Base-by-base conservation (phyloP, 1,139 yeast genomes). In the Lodderomyces beijingensis region DNA sequence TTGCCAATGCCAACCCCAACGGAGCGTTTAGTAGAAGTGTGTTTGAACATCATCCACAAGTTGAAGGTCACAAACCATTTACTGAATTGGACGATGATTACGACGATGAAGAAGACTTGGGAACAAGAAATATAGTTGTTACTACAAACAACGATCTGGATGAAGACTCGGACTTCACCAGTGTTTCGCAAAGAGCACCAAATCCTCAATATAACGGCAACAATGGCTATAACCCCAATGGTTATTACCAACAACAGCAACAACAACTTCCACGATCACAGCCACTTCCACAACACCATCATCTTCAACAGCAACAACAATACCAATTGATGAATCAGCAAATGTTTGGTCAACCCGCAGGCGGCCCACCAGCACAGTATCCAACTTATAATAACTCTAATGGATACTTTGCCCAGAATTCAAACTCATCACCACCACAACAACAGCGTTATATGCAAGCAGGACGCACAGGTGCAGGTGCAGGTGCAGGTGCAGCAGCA, bases 121-220 rank as follows among this genome's bases (percentile, higher is more conserved):
- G 28, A 14, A 31, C 34, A 22, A 17, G 38, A 26, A 27, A 26
- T 12, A 32, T 34, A 22, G 28, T 26, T 5, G 32, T 24, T 24
- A 39, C 30, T 1, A 50, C 41, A 10, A 50, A 41, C 17, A 27
- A 41, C 28, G 62, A 61, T 18, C 59, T 63, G 3, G 70, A 63
- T 42, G 58, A 58, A 14, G 71, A 62, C 18, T 83, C 93, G 0
- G 37, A 80, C 47, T 81, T 82, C 51, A 85, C 94, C 0, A 79
- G 88, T 33, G 85, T 84, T 4, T 80, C 91, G 8, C 93, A 84
- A 56, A 62, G 93, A 48, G 87, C 79, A 5, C 67, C 77, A n/a
- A 82, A 83, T 49, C 84, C 86, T 11, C 61, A 61, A 28, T 79
- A 77, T 45, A 59, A 44, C 28, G 34, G 34, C 13, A 28, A 27